phyloP scores from a whole-genome alignment of 75 land plant species.

The Chamaecyparis obtusa region DNA sequence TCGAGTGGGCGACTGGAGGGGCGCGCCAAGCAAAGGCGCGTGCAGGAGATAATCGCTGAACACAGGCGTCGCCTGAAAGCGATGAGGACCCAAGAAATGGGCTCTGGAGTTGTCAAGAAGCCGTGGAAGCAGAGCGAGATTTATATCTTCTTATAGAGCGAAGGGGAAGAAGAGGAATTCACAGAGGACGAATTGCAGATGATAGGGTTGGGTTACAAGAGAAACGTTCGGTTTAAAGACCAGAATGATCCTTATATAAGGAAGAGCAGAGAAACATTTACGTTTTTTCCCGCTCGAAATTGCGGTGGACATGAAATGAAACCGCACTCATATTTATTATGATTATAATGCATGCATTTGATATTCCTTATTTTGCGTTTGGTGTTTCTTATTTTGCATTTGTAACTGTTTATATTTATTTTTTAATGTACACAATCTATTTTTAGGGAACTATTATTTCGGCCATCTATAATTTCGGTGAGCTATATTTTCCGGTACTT shows the following conservation, averaged over 20 bases:
- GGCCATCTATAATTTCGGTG: no score
- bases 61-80: conserved; percentile 28
- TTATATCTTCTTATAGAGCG: conserved; percentile 22
- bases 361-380: no score
- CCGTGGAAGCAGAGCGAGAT: conserved; percentile 21
- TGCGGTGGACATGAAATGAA: no score
- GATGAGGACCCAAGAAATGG: conserved; percentile 22
- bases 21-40: conserved; percentile 38
- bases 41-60: conserved; percentile 30
- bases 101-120: not conserved
- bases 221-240: conserved; percentile 67
- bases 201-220: conserved; percentile 68
- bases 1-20: conserved; percentile 57
- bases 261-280: no score
- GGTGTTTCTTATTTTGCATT: no score
- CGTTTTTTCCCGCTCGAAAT: no score
- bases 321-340: no score
- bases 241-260: conserved; percentile 61
- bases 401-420: no score
- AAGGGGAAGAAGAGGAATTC: conserved; percentile 46
- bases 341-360: no score
- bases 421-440: no score
- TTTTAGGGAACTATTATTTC: no score
- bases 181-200: conserved; percentile 57
- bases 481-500: no score